These are phyloP conservation scores for Cytospora schulzeri DNA, from an alignment of 2,329 filamentous ascomycete species.

Conservation along the genomic window DNA sequence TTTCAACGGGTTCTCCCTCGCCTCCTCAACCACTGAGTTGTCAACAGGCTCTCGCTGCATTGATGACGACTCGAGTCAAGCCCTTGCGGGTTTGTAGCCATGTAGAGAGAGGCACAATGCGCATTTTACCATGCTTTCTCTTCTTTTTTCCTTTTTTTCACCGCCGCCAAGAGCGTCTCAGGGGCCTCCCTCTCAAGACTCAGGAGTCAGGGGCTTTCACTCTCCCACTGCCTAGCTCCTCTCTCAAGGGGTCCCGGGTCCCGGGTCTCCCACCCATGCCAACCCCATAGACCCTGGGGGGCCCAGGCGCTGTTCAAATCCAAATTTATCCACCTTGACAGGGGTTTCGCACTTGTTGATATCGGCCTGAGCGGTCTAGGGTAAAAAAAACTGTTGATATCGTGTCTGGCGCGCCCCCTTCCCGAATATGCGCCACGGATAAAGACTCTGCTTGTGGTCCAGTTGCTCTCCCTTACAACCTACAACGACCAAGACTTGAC, in stretches of 20 bases:
- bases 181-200: background rate
- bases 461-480: background rate
- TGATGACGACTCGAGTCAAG: background rate
- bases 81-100: no score
- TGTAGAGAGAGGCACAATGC: background rate
- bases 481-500: conserved; percentile 10
- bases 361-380: conserved; percentile 26
- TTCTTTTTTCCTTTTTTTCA: background rate
- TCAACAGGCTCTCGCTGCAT: background rate
- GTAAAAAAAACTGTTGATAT: conserved; percentile 26
- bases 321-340: conserved; percentile 19
- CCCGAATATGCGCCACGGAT: background rate
- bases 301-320: conserved; percentile 16
- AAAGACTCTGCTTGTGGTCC: background rate
- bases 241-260: background rate
- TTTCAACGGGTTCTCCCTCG: background rate
- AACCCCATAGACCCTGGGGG: conserved; percentile 10
- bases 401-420: conserved; percentile 14
- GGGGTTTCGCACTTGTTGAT: conserved; percentile 26
- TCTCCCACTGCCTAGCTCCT: no score
- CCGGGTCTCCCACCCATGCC: background rate
- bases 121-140: no score
- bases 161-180: background rate
- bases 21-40: background rate
- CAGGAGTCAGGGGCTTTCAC: background rate